Percentiles rank a stretch among this genome's conserved stretches.
These are phyloP conservation scores for Penicillium sp. DNA, from an alignment of 2,329 filamentous ascomycete species.

Conservation along the genomic window DNA sequence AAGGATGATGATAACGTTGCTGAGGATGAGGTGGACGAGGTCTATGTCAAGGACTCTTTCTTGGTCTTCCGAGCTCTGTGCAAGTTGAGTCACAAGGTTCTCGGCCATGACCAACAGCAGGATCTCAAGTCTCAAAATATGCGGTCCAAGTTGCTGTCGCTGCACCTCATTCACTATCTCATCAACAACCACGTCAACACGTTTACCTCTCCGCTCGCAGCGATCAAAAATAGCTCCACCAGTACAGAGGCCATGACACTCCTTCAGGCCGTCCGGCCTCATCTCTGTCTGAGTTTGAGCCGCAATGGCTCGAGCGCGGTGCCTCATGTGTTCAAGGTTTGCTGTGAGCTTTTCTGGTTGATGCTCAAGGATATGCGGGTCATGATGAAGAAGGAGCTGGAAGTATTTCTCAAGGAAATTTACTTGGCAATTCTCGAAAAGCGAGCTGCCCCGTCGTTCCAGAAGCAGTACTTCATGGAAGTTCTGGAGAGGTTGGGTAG, in stretches of 20 bases:
- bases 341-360: slow-evolving; percentile 95
- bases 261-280: slow-evolving; percentile 92
- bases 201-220: slow-evolving; percentile 86
- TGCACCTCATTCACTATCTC: slow-evolving; percentile 91
- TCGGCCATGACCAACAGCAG: slow-evolving; percentile 85
- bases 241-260: slow-evolving; percentile 81
- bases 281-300: slow-evolving; percentile 89
- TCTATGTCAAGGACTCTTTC: slow-evolving; percentile 95
- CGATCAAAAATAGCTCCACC: slow-evolving; percentile 84
- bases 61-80: slow-evolving; percentile 96
- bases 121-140: slow-evolving; percentile 92
- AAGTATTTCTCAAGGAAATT: slow-evolving; percentile 96
- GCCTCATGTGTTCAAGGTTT: slow-evolving; percentile 87
- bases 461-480: slow-evolving; percentile 87
- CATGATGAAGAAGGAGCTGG: slow-evolving; percentile 96
- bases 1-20: slow-evolving; percentile 36
- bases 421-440: slow-evolving; percentile 89
- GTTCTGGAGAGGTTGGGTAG: slow-evolving; percentile 78
- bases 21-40: slow-evolving; percentile 77
- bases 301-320: slow-evolving; percentile 93
- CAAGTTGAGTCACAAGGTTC: slow-evolving; percentile 88
- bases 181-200: slow-evolving; percentile 89
- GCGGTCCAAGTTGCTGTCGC: slow-evolving; percentile 91
- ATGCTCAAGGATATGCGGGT: slow-evolving; percentile 92
- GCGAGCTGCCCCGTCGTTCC: slow-evolving; percentile 76